These are phyloP conservation scores for Exidia glandulosa DNA, from an alignment of 768 basidiomycete species.

Conservation along the genomic window DNA sequence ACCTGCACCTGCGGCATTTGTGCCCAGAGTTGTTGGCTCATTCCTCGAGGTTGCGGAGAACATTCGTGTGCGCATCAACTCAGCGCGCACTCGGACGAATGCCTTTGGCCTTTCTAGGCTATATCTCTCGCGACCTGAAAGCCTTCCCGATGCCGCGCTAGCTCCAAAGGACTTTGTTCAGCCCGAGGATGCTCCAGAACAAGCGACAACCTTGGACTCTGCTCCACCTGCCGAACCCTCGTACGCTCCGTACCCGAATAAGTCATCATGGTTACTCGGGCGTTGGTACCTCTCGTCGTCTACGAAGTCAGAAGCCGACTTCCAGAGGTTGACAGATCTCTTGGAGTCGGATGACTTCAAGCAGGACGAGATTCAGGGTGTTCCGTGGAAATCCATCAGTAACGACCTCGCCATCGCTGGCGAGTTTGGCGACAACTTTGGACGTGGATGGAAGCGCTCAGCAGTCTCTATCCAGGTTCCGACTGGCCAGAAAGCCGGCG, in stretches of 20 bases:
- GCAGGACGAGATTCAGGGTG: constrained; percentile 9
- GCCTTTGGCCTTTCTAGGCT: background rate
- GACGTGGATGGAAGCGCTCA: constrained; percentile 16
- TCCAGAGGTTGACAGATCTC: constrained; percentile 1
- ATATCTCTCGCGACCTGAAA: background rate
- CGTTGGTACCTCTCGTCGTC: background rate
- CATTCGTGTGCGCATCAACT: background rate
- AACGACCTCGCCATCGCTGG: constrained; percentile 9
- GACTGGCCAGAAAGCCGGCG: constrained; percentile 9
- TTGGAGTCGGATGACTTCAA: constrained; percentile 8
- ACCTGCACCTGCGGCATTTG: background rate
- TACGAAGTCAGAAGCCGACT: background rate
- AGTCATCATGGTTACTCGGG: background rate
- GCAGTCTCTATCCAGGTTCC: constrained; percentile 14
- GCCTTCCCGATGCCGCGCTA: background rate
- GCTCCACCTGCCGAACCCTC: background rate
- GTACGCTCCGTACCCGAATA: background rate
- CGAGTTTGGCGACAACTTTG: background rate
- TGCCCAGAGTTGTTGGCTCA: background rate
- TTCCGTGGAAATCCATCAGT: constrained; percentile 17
- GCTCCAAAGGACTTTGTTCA: background rate
- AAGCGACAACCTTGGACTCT: background rate
- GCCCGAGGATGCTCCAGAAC: background rate
- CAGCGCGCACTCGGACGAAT: background rate
- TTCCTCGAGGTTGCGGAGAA: background rate